Evolutionary conservation across 208 protist genomes (phyloP).

Genomic region (Wallacemonas sp.): DNA sequence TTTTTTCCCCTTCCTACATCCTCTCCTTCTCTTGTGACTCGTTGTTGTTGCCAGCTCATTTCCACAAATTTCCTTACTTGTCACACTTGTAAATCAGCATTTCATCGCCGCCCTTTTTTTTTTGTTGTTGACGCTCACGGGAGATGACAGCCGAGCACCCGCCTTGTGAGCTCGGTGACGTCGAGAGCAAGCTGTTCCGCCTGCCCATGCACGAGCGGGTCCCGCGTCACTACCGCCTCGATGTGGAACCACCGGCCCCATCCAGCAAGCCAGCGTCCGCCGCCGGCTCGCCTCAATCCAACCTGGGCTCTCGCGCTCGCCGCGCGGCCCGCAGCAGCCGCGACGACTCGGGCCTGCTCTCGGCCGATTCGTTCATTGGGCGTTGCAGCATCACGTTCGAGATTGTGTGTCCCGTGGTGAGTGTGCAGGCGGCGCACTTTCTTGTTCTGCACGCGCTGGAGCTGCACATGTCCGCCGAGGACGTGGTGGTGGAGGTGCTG

Average conservation of each 20-base stretch:
- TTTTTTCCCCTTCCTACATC: too few relatives aligned
- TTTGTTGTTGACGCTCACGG: too few relatives aligned
- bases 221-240: slow-evolving; percentile 9
- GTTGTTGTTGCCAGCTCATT: too few relatives aligned
- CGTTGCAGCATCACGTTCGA: slow-evolving; percentile 31
- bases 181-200: not conserved
- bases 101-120: too few relatives aligned
- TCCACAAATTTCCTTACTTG: too few relatives aligned
- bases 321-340: too few relatives aligned
- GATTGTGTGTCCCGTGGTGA: slow-evolving; percentile 14
- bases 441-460: slow-evolving; percentile 46
- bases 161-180: not conserved
- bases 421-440: slow-evolving; percentile 18
- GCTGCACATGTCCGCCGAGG: slow-evolving; percentile 18
- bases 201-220: not conserved
- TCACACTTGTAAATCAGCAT: too few relatives aligned
- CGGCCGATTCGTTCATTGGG: slow-evolving; percentile 25
- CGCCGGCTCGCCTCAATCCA: too few relatives aligned
- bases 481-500: slow-evolving; percentile 20
- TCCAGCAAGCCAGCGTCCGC: not conserved
- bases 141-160: not conserved
- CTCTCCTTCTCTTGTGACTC: too few relatives aligned
- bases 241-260: not conserved
- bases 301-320: too few relatives aligned
- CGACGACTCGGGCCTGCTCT: not conserved